phyloP scores from a whole-genome alignment of 805 yeast species.

The Yueomyces sp. region DNA sequence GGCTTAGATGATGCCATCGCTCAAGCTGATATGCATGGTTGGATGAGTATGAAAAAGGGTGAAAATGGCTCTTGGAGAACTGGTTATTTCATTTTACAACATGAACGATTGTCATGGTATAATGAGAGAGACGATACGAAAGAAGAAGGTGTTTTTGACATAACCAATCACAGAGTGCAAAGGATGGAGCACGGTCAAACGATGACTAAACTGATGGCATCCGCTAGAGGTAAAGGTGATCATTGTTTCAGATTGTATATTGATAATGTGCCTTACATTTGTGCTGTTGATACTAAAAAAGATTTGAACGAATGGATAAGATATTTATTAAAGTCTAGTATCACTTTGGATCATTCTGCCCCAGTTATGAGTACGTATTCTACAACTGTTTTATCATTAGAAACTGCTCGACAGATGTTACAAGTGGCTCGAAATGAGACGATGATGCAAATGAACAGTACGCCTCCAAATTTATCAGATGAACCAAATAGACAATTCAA shows the following conservation, averaged over 20 bases:
- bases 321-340: conserved; percentile 87
- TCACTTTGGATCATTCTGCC: conserved; percentile 80
- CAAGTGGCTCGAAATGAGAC: conserved; percentile 66
- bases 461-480: not conserved
- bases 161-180: conserved; percentile 82
- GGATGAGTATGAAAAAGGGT: conserved; percentile 89
- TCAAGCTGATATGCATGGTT: conserved; percentile 68
- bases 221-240: conserved; percentile 81
- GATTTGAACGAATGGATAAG: conserved; percentile 92
- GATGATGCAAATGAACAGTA: not conserved
- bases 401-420: conserved; percentile 72
- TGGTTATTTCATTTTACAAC: conserved; percentile 72
- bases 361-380: conserved; percentile 87
- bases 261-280: conserved; percentile 87
- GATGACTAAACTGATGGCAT: conserved; percentile 75
- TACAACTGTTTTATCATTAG: conserved; percentile 81
- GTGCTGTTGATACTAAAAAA: conserved; percentile 82
- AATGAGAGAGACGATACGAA: conserved; percentile 57
- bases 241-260: conserved; percentile 87
- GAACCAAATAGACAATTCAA: not conserved
- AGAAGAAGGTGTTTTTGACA: conserved; percentile 88
- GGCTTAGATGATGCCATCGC: conserved; percentile 66
- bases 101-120: conserved; percentile 83
- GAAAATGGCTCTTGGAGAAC: conserved; percentile 82
- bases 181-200: conserved; percentile 43